A percentile compares a stretch with the other conserved stretches of the same genome.
Conservation (phyloP, 257 asterid genomes). For the Pogostemon cablin region DNA sequence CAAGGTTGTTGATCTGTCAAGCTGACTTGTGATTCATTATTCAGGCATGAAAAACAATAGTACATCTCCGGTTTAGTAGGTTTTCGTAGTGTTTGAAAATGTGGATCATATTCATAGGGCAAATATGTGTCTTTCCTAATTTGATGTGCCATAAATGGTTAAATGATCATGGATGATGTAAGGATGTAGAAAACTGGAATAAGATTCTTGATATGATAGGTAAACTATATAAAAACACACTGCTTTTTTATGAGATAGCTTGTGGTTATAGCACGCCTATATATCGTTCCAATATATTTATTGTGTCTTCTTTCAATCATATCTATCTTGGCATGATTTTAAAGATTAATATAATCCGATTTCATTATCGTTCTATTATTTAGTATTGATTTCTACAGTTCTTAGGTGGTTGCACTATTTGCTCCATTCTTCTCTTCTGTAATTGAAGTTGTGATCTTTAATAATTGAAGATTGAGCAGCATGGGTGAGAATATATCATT, state of each 20-base stretch:
- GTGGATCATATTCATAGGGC: not conserved
- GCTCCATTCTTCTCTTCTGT: no score
- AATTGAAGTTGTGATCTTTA: no score
- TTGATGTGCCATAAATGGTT: slow-evolving; percentile 25
- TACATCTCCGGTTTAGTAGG: slow-evolving; percentile 2
- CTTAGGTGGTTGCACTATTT: no score
- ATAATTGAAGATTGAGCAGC: no score
- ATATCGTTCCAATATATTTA: slow-evolving; percentile 17
- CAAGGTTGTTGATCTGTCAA: not conserved
- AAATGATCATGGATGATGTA: slow-evolving; percentile 40
- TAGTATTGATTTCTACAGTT: no score
- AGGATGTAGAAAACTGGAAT: slow-evolving; percentile 45
- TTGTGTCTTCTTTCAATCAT: slow-evolving; percentile 22
- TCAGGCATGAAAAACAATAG: slow-evolving; percentile 35
- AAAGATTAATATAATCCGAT: slow-evolving; percentile 8
- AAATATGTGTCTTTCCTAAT: slow-evolving; percentile 5
- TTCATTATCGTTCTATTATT: slow-evolving; percentile 8
- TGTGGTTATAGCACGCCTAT: slow-evolving; percentile 42
- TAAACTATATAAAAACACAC: slow-evolving; percentile 20
- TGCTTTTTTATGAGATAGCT: slow-evolving; percentile 17
- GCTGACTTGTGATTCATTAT: slow-evolving; percentile 9
- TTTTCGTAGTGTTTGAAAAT: not conserved
- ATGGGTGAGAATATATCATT: no score
- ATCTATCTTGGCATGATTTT: not conserved
- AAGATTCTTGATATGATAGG: slow-evolving; percentile 37